Evolutionary conservation across 495 filamentous ascomycete species (phyloP).

Genomic region (Schizothecium vesticola): DNA sequence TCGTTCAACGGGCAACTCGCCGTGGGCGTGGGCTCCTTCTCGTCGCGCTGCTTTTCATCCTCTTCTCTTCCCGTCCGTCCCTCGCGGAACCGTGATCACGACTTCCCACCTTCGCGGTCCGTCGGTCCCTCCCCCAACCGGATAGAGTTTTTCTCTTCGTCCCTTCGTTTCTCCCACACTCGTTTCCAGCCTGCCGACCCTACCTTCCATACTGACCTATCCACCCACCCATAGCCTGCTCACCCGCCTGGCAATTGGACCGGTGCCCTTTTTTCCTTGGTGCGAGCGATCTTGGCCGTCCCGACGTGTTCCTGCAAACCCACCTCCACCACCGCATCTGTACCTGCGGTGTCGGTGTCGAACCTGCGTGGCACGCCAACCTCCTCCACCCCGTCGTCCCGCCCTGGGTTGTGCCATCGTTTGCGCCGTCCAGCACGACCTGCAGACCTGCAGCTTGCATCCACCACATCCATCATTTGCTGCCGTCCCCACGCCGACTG

Average conservation of each 20-base stretch:
- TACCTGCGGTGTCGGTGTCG: constrained; percentile 9
- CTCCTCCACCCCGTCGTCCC: constrained; percentile 9
- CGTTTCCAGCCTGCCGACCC: neutral
- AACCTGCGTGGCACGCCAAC: constrained; percentile 16
- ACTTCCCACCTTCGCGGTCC: constrained; percentile 8
- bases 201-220: neutral
- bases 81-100: constrained; percentile 17
- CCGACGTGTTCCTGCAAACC: constrained; percentile 1
- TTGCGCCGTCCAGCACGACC: constrained; percentile 2
- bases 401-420: neutral
- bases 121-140: constrained; percentile 10
- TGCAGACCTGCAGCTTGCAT: neutral
- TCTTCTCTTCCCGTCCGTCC: constrained; percentile 16
- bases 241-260: neutral
- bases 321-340: constrained; percentile 2
- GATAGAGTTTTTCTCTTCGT: constrained; percentile 15
- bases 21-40: constrained; percentile 12
- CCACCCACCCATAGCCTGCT: constrained; percentile 4
- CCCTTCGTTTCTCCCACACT: constrained; percentile 15
- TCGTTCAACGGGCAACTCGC: constrained; percentile 4
- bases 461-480: neutral
- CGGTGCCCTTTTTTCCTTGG: neutral
- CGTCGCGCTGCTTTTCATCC: constrained; percentile 9
- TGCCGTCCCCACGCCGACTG: neutral
- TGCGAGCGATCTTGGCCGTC: neutral